Base-by-base conservation (phyloP, 495 filamentous ascomycete species). In the Penicillium bialowiezense region DNA sequence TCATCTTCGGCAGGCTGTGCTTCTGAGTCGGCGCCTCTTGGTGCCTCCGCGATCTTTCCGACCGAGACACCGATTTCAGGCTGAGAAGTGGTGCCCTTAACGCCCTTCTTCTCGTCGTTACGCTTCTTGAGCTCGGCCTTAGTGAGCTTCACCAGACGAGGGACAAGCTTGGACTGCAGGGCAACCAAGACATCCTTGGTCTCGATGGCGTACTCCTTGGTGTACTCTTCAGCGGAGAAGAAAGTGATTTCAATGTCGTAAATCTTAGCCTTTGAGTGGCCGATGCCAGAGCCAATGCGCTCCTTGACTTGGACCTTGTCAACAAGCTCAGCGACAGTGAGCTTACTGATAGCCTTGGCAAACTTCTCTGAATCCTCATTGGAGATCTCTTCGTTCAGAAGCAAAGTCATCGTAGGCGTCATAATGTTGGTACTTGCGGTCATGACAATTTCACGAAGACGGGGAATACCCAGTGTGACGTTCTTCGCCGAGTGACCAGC, bases 401-500 rank as follows among this genome's bases (percentile, higher is more conserved):
- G 74, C 18, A 99, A 72, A 2, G 89, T 93, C 93, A 99, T 99
- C 3, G 85, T 81, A 0, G 93, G 93, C 0, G 93, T 99, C 41
- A 87, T 85, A 52, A 97, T 96, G 26, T 81, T 76, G 41, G 81
- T 77, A 62, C 88, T 95, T 35, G 92, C 95, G 34, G 93, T 96
- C 95, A 99, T 97, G 41, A 97, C 83, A 65, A 99, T 97, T 83
- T 99, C 93, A 66, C 93, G 80, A 19, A 99, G 79, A 65, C 93
- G 88, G 40, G 93, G 93, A 64, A 99, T 97, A 88, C 93, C 93
- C 18, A 97, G 80, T 3, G 93, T 99, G 59, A 99, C 93, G 78
- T 99, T 99, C 80, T 96, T 97, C 15, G 95, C 85, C 18, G 91
- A 88, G 77, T 97, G 95, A 64, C 93, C 93, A 60, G 93, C 93